Conservation (phyloP, 148 eudicot genomes). For the Euryodendron excelsum region DNA sequence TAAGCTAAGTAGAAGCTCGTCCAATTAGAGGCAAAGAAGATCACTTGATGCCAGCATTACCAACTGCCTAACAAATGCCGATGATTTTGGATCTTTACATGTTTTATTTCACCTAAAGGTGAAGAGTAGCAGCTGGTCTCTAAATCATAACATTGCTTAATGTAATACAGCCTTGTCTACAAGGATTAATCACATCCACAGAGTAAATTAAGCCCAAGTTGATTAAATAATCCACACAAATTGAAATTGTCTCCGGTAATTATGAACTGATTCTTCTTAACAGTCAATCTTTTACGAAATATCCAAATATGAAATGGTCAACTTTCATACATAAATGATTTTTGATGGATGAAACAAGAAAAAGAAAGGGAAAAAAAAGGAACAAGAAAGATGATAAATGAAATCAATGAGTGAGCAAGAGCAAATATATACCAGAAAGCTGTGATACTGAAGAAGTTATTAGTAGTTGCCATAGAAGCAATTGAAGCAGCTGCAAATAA, state of each 20-base stretch:
- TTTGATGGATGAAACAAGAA: not conserved
- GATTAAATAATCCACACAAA: not conserved
- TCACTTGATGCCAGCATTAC: not conserved
- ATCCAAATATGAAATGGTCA: not conserved
- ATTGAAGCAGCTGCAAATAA: constrained; percentile 66
- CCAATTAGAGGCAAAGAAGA: not conserved
- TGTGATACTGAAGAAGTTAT: constrained; percentile 55
- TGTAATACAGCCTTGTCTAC: not conserved
- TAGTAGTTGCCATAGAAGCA: constrained; percentile 54
- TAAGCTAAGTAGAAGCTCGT: not conserved
- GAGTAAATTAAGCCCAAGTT: not conserved
- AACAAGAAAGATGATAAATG: not conserved
- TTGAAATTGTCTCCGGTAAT: not conserved
- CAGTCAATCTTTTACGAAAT: not conserved
- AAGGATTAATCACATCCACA: not conserved
- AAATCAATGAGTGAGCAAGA: not conserved
- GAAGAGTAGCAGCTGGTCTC: not conserved
- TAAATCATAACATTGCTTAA: not conserved
- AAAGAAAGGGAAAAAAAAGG: not conserved
- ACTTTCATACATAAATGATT: not conserved
- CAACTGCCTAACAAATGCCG: not conserved
- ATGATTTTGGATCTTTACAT: not conserved
- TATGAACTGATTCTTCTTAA: not conserved
- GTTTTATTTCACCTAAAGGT: not conserved
- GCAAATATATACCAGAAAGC: constrained; percentile 61